phyloP scores from a whole-genome alignment of 2,329 filamentous ascomycete genomes.

The Penicillium sp. region DNA sequence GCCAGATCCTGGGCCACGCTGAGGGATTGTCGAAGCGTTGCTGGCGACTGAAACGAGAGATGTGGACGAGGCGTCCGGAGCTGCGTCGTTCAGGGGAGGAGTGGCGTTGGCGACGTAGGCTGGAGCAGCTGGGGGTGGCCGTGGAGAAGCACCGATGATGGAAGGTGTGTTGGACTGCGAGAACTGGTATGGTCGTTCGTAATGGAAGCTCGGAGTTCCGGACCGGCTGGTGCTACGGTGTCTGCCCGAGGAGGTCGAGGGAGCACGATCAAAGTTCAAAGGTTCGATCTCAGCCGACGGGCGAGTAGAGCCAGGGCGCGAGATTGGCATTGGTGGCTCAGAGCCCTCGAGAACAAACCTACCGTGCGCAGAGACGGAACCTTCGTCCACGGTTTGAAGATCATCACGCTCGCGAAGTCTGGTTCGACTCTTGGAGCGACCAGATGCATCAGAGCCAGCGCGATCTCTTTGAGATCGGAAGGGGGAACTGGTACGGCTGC shows the following conservation, averaged over 20 bases:
- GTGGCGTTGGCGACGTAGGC: constrained; percentile 54
- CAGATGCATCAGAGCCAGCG: constrained; percentile 56
- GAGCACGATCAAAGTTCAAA: constrained; percentile 34
- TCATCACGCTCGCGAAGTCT: constrained; percentile 58
- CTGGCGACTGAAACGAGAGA: constrained; percentile 27
- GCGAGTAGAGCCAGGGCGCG: constrained; percentile 37
- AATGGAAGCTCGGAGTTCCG: constrained; percentile 35
- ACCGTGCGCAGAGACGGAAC: constrained; percentile 35
- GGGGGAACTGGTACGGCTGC: constrained; percentile 39
- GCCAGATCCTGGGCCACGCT: constrained; percentile 31
- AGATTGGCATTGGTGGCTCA: constrained; percentile 26
- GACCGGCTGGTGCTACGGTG: constrained; percentile 42
- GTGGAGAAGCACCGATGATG: constrained; percentile 43
- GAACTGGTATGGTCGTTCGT: constrained; percentile 35
- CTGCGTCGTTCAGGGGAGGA: constrained; percentile 51
- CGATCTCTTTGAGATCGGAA: constrained; percentile 50
- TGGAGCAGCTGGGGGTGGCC: constrained; percentile 49
- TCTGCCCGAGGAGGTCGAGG: constrained; percentile 43
- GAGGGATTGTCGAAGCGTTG: constrained; percentile 22
- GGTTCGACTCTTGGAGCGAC: constrained; percentile 56
- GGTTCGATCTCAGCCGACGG: constrained; percentile 40
- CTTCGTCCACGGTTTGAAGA: constrained; percentile 53
- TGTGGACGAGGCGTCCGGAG: constrained; percentile 45
- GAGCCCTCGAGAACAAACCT: constrained; percentile 28
- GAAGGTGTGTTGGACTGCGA: constrained; percentile 28